phyloP scores from a whole-genome alignment of 2,329 filamentous ascomycete genomes.

The Pseudocercospora cruenta region DNA sequence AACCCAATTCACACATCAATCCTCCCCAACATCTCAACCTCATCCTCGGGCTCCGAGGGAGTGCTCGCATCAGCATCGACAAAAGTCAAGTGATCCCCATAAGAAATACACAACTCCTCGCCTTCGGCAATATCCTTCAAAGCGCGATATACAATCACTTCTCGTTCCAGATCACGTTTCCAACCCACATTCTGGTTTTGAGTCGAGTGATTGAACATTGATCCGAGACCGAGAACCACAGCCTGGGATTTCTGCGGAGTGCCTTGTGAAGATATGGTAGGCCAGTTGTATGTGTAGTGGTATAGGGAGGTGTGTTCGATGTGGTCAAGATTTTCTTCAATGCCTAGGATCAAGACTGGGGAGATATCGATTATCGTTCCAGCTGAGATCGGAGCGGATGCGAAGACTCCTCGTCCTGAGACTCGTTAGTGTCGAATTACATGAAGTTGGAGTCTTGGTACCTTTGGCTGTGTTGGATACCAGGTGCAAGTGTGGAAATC shows the following conservation, averaged over 20 bases:
- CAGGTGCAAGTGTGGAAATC: conserved; percentile 48
- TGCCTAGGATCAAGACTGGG: conserved; percentile 55
- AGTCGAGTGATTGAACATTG: conserved; percentile 62
- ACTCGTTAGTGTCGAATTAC: neutral
- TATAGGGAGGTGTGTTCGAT: conserved; percentile 56
- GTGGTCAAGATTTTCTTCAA: conserved; percentile 53
- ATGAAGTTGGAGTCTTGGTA: conserved; percentile 28
- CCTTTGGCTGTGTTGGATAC: conserved; percentile 57
- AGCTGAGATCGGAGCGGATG: conserved; percentile 50
- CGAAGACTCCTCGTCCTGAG: conserved; percentile 59
- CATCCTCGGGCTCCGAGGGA: conserved; percentile 36
- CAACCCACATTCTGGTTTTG: conserved; percentile 59
- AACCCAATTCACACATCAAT: conserved; percentile 45
- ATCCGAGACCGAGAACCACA: conserved; percentile 59
- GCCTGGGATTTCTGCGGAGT: conserved; percentile 50
- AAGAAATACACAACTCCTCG: conserved; percentile 60
- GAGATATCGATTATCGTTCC: conserved; percentile 56
- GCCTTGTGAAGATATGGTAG: conserved; percentile 24
- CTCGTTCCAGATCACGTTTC: conserved; percentile 52
- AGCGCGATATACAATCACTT: conserved; percentile 55
- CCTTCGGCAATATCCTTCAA: conserved; percentile 55
- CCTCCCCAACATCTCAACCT: conserved; percentile 44
- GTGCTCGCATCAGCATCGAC: conserved; percentile 45
- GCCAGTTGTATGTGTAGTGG: conserved; percentile 62
- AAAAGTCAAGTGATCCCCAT: conserved; percentile 53